A percentile compares a stretch with the other conserved stretches of the same genome.
Evolutionary conservation across 164 flowering plant species (phyloP).

Genomic region (Umbilicus rupestris): DNA sequence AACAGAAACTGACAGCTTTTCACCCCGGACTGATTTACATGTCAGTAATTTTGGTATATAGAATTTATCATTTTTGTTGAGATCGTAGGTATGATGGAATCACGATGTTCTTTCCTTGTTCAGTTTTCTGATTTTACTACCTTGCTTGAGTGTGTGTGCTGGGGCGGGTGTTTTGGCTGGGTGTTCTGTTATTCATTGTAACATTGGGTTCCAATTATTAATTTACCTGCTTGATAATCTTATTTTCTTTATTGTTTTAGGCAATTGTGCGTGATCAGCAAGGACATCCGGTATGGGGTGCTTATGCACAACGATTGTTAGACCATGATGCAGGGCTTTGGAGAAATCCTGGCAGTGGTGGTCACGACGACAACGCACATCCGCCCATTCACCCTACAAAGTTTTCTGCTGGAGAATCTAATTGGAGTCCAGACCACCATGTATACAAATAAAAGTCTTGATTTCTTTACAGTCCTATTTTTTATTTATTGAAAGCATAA

Average conservation of each 20-base stretch:
- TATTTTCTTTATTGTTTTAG: slow-evolving; percentile 33
- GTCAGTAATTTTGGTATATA: slow-evolving; percentile 31
- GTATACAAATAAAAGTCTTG: slow-evolving; percentile 19
- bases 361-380: slow-evolving; percentile 98
- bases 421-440: slow-evolving; percentile 86
- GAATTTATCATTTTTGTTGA: too few species aligned
- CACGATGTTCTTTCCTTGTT: neutral
- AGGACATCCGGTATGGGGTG: slow-evolving; percentile 83
- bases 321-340: slow-evolving; percentile 74
- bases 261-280: slow-evolving; percentile 83
- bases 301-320: slow-evolving; percentile 73
- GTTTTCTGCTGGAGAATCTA: slow-evolving; percentile 74
- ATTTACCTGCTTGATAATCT: neutral
- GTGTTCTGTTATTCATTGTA: neutral
- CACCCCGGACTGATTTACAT: slow-evolving; percentile 67
- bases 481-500: neutral
- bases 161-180: neutral
- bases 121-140: neutral
- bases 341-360: slow-evolving; percentile 86
- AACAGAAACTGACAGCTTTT: slow-evolving; percentile 87
- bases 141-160: too few species aligned
- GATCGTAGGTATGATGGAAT: neutral
- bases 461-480: neutral
- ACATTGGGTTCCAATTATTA: neutral
- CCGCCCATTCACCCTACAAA: slow-evolving; percentile 99